These are phyloP conservation scores for Meyerozyma athensensis DNA, from an alignment of 1,139 yeast species.

Conservation along the genomic window DNA sequence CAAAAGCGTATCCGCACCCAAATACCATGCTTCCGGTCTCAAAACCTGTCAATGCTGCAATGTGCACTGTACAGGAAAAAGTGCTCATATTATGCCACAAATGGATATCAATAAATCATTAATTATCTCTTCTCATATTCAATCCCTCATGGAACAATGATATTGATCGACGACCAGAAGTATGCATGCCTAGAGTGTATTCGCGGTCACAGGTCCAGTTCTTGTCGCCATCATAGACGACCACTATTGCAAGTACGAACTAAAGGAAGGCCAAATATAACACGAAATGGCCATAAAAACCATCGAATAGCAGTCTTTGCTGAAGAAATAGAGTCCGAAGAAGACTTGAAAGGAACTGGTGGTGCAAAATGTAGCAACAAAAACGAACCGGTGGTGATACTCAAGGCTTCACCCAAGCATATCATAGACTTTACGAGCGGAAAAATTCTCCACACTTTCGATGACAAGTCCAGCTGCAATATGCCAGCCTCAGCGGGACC, in stretches of 20 bases:
- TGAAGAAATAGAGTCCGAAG: conserved; percentile 31
- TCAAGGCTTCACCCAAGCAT: conserved; percentile 46
- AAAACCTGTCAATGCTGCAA: background rate
- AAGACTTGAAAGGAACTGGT: conserved; percentile 4
- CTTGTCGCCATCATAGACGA: conserved; percentile 76
- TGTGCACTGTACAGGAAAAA: background rate
- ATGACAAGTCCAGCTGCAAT: conserved; percentile 24
- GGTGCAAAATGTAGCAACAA: conserved; percentile 10
- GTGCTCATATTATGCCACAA: conserved; percentile 1
- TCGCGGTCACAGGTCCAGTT: conserved; percentile 86
- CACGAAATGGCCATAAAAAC: conserved; percentile 42
- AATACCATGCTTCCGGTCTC: background rate
- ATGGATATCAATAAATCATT: background rate
- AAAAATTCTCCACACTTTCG: conserved; percentile 39
- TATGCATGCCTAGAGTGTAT: conserved; percentile 91
- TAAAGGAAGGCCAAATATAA: conserved; percentile 72
- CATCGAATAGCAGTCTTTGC: conserved; percentile 59
- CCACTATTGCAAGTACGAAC: conserved; percentile 83
- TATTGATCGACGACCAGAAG: conserved; percentile 76
- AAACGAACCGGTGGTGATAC: conserved; percentile 33
- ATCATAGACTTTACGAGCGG: conserved; percentile 47
- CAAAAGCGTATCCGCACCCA: too few relatives aligned
- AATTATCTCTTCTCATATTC: background rate
- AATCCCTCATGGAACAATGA: conserved; percentile 44
- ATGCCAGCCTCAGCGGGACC: background rate